Evolutionary conservation across 306 rosid genomes (phyloP).

Genomic region (Trifolium dubium): DNA sequence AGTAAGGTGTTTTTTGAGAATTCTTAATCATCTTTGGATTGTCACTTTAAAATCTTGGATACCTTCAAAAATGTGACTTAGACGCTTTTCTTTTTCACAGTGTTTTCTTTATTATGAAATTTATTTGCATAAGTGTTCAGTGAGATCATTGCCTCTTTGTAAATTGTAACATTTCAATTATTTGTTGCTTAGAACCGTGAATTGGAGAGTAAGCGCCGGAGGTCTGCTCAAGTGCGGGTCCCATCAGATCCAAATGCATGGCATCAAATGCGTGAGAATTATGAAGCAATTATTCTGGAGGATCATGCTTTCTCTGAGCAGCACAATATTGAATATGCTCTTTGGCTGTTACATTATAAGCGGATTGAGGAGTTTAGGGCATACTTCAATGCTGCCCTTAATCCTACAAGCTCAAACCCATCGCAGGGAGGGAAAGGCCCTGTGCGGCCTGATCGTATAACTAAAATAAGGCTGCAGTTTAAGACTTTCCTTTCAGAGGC

Average conservation of each 20-base stretch:
- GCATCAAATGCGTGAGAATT: constrained; percentile 93
- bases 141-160: background rate
- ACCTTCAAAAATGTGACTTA: background rate
- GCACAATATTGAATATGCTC: constrained; percentile 74
- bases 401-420: constrained; percentile 66
- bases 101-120: background rate
- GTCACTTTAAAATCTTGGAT: background rate
- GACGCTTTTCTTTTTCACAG: constrained; percentile 13
- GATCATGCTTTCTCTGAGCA: constrained; percentile 86
- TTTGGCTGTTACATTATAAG: constrained; percentile 96
- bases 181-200: constrained; percentile 63
- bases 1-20: background rate
- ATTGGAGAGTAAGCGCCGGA: constrained; percentile 76
- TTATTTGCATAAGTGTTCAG: background rate
- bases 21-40: background rate
- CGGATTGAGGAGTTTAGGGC: constrained; percentile 90
- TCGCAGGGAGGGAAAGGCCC: constrained; percentile 71
- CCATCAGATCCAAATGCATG: constrained; percentile 96
- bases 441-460: constrained; percentile 68
- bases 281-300: constrained; percentile 90
- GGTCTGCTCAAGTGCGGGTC: constrained; percentile 83
- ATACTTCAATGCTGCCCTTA: constrained; percentile 64
- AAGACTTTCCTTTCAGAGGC: constrained; percentile 95
- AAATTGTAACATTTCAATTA: constrained; percentile 22
- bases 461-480: constrained; percentile 83